phyloP scores from a whole-genome alignment of 345 rosid species.

The Eucalyptus cloeziana region DNA sequence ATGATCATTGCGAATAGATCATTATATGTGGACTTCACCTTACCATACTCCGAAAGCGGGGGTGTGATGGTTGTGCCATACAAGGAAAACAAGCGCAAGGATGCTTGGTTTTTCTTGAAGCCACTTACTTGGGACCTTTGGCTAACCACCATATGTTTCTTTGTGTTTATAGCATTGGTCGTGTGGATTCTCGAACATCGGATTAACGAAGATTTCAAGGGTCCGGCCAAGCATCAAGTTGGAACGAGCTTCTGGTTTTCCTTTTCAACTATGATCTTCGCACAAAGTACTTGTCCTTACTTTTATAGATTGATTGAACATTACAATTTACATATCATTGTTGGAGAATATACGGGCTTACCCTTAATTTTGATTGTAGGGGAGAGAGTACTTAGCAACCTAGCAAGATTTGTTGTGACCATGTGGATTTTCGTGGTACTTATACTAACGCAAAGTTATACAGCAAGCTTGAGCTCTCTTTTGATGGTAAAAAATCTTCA shows the following conservation, averaged over 20 bases:
- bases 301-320: background rate
- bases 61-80: background rate
- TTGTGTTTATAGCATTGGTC: background rate
- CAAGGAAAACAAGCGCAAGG: background rate
- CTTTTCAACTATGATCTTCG: background rate
- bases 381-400: background rate
- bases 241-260: background rate
- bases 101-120: background rate
- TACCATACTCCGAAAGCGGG: background rate
- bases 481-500: background rate
- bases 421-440: background rate
- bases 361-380: background rate
- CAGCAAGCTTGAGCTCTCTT: background rate
- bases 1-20: background rate
- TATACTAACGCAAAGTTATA: background rate
- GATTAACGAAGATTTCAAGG: background rate
- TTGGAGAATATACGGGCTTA: rapidly evolving
- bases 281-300: background rate
- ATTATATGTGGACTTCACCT: background rate
- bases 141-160: background rate
- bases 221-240: background rate
- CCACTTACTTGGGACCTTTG: background rate
- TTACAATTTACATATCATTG: background rate
- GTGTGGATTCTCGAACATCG: background rate
- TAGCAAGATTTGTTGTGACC: background rate